Evolutionary conservation across 2,329 filamentous ascomycete species (phyloP).

Genomic region (Talaromyces pinophilus): DNA sequence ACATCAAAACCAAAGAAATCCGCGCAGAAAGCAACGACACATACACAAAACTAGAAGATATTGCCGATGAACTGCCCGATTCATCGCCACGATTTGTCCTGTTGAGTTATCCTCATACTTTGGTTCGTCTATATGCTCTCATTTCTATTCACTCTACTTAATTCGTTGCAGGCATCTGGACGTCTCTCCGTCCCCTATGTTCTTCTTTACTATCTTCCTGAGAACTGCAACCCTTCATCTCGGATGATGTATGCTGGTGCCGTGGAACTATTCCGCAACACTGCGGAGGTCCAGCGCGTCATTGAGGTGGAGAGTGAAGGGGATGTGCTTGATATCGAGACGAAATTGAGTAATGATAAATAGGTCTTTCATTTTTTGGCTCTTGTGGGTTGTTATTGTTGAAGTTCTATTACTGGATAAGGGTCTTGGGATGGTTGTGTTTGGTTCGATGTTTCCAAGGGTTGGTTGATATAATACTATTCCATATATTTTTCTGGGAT

Average conservation of each 20-base stretch:
- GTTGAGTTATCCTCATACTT: constrained; percentile 83
- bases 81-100: constrained; percentile 87
- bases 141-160: background rate
- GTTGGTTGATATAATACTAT: background rate
- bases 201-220: constrained; percentile 89
- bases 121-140: constrained; percentile 54
- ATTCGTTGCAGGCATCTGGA: constrained; percentile 67
- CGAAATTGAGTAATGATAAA: constrained; percentile 54
- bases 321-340: constrained; percentile 79
- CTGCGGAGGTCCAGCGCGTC: constrained; percentile 82
- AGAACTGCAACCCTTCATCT: constrained; percentile 81
- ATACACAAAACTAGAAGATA: constrained; percentile 77
- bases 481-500: background rate
- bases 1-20: constrained; percentile 88
- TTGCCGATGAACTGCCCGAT: constrained; percentile 88
- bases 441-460: background rate
- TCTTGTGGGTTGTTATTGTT: background rate
- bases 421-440: background rate
- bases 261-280: constrained; percentile 93
- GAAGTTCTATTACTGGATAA: background rate
- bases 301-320: constrained; percentile 81
- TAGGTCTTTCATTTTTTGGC: background rate
- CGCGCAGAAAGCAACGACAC: constrained; percentile 76
- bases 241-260: constrained; percentile 95
- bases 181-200: constrained; percentile 89